phyloP scores from a whole-genome alignment of 2,329 filamentous ascomycete species.

The Daldinia sp. region DNA sequence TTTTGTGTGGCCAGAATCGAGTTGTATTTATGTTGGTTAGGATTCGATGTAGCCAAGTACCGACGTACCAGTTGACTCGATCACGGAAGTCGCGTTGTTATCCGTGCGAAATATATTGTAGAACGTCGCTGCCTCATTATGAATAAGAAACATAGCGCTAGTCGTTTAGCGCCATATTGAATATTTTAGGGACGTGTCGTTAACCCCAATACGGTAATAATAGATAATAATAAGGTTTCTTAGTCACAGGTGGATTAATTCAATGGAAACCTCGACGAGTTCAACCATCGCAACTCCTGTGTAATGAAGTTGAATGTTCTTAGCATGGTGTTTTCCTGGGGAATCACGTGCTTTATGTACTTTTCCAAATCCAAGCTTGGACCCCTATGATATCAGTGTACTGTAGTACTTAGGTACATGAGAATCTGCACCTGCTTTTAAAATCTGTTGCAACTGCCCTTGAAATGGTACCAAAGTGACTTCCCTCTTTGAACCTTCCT shows the following conservation, averaged over 20 bases:
- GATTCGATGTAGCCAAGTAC: neutral
- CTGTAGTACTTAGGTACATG: neutral
- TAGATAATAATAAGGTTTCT: neutral
- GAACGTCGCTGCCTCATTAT: neutral
- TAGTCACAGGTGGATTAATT: neutral
- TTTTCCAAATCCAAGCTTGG: neutral
- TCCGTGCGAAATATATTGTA: neutral
- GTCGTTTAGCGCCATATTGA: neutral
- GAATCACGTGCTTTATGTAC: neutral
- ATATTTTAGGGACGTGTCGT: neutral
- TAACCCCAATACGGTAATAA: neutral
- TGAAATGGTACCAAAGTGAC: neutral
- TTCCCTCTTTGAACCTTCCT: neutral
- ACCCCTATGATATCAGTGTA: conserved; percentile 7
- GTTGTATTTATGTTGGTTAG: neutral
- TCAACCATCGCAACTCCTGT: neutral
- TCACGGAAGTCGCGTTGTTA: neutral
- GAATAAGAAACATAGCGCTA: neutral
- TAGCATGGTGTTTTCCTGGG: conserved; percentile 1
- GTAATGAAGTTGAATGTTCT: conserved; percentile 5
- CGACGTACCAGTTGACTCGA: neutral
- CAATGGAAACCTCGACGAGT: neutral
- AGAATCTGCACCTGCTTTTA: neutral
- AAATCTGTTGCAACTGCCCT: neutral
- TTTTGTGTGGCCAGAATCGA: neutral